Base-by-base conservation (phyloP, 2,329 filamentous ascomycete genomes). In the Aspergillus fructus region DNA sequence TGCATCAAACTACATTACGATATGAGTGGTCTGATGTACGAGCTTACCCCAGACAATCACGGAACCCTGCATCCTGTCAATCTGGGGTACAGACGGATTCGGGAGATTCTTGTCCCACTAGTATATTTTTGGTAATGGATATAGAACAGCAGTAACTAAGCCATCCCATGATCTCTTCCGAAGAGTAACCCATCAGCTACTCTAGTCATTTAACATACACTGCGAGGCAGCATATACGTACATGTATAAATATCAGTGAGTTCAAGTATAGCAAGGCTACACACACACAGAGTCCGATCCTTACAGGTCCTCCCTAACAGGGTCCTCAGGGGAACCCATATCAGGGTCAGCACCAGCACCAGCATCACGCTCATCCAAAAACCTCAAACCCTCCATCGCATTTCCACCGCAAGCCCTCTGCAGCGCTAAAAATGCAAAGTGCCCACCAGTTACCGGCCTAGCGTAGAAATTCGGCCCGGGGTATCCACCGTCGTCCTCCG, bases 391-490 rank as follows among this genome's bases (percentile, higher is more conserved):
- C 19, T 83, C 78, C 64, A 83, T 79, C 3, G 88, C 88, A 62
- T 80, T 81, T 2, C 90, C 90, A 2, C 84, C 87, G 76, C 91
- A 96, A 23, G 90, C 90, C 66, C 88, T 83, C 74, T 91, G 88
- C 46, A 96, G 76, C n/a, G 90, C 88, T 70, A 96, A 77, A 69
- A 92, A 91, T 2, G 90, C 88, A 79, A 94, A 96, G 76, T 94
- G 90, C 0, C 89, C 91, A 13, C 91, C 91, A 15, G 93, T 86
- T 4, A 96, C 91, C 1, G 91, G 91, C 42, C 91, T 78, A 2
- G 91, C 91, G 75, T 89, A 91, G 79, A 96, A 96, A 53, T 83
- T 81, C 13, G 88, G 83, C 0, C 86, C 87, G 0, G 90, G 89
- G 67, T 89, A 96, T 5, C 84, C 88, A 2, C 91, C 91, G 37